These are phyloP conservation scores for Silene uniflora DNA, from an alignment of 148 eudicot species.

Conservation along the genomic window DNA sequence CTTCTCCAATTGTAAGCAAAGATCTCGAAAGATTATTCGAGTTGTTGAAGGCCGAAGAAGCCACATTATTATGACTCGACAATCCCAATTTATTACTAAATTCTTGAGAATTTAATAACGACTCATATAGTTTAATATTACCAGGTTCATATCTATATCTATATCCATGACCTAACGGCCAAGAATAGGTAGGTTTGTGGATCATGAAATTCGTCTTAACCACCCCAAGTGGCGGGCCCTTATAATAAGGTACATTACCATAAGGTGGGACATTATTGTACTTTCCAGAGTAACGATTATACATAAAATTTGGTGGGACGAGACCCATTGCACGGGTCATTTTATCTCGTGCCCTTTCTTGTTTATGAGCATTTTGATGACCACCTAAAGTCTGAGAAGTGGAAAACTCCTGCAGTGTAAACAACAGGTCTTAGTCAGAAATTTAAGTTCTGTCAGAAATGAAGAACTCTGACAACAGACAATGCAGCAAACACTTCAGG, in stretches of 20 bases:
- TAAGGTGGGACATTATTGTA: slow-evolving; percentile 12
- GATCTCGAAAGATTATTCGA: slow-evolving; percentile 18
- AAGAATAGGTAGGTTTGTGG: slow-evolving; percentile 19
- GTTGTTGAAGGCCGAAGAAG: slow-evolving; percentile 6
- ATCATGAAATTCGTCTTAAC: slow-evolving; percentile 23
- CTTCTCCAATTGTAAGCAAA: slow-evolving; percentile 13
- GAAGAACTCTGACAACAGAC: too few relatives aligned
- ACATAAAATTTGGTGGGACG: slow-evolving; percentile 1
- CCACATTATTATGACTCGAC: neutral
- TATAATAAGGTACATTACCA: slow-evolving; percentile 6
- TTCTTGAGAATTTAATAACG: slow-evolving; percentile 2
- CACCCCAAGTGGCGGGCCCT: slow-evolving; percentile 24
- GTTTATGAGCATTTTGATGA: slow-evolving; percentile 38
- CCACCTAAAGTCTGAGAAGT: slow-evolving; percentile 36
- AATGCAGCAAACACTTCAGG: too few relatives aligned
- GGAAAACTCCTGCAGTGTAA: too few relatives aligned
- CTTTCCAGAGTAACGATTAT: slow-evolving; percentile 21
- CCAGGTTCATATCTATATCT: slow-evolving; percentile 8
- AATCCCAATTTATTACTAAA: slow-evolving; percentile 6
- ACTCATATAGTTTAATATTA: neutral
- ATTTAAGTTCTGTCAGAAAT: too few relatives aligned
- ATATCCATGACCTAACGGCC: slow-evolving; percentile 21
- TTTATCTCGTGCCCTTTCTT: slow-evolving; percentile 32
- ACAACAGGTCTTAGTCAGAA: too few relatives aligned
- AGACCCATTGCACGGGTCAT: slow-evolving; percentile 24